Conservation (phyloP, 139 green algal genomes). For the Raphidocelis subcapitata region DNA sequence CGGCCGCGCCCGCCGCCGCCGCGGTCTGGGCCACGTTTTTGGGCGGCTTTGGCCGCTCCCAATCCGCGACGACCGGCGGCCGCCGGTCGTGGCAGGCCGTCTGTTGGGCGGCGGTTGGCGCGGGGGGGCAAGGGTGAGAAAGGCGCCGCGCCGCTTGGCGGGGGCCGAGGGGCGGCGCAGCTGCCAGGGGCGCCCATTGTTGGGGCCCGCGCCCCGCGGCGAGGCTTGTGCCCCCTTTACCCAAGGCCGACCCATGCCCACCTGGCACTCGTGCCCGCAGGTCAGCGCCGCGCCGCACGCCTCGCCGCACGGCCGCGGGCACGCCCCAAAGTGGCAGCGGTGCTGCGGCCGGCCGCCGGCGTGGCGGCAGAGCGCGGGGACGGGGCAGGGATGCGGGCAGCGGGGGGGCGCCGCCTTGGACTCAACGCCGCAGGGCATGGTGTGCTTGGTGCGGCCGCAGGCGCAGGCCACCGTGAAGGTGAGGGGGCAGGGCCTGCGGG, state of each 20-base stretch:
- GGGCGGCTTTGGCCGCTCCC: constrained; percentile 44
- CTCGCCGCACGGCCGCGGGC: constrained; percentile 69
- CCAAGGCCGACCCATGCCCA: too few species aligned
- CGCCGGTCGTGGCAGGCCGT: constrained; percentile 75
- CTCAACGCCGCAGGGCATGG: constrained; percentile 77
- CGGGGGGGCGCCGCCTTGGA: constrained; percentile 48
- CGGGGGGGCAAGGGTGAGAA: too few species aligned
- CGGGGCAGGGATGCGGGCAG: constrained; percentile 57
- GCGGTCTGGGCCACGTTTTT: constrained; percentile 4
- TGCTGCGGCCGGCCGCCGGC: constrained; percentile 43
- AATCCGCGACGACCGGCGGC: constrained; percentile 48
- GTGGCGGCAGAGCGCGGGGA: constrained; percentile 66
- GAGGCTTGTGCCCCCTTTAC: too few species aligned
- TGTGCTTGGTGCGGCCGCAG: constrained; percentile 59
- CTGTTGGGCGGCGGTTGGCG: too few species aligned
- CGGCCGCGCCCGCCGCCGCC: constrained; percentile 20
- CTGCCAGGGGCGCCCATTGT: too few species aligned
- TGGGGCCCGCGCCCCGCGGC: too few species aligned
- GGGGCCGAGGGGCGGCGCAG: too few species aligned
- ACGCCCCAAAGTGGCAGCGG: constrained; percentile 81
- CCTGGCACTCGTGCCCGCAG: constrained; percentile 64
- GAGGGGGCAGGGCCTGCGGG: constrained; percentile 76
- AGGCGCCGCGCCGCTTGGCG: too few species aligned
- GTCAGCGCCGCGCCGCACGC: constrained; percentile 53
- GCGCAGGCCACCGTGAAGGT: constrained; percentile 66